These are phyloP conservation scores for Bonia amplexicaulis DNA, from an alignment of 176 grass and related monocot genomes.

Conservation along the genomic window DNA sequence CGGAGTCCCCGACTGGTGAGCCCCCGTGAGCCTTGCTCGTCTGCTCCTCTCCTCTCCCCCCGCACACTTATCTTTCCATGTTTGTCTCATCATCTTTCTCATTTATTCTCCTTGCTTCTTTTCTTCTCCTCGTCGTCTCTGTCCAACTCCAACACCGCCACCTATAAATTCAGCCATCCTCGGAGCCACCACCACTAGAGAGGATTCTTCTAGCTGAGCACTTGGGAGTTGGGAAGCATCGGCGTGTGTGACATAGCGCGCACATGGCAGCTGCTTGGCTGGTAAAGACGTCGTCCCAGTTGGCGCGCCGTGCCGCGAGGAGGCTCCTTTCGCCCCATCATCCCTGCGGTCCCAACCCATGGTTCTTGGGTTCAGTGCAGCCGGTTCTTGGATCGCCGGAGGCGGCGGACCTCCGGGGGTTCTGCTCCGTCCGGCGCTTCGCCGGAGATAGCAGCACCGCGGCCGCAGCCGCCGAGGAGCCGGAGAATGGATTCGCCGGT, in stretches of 20 bases:
- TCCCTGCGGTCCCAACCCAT: neutral
- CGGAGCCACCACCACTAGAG: neutral
- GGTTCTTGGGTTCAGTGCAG: neutral
- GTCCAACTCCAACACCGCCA: neutral
- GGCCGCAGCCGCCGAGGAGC: neutral
- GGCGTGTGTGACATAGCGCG: neutral
- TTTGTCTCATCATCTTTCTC: neutral
- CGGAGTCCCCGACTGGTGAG: neutral
- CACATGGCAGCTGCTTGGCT: neutral
- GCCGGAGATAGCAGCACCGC: conserved; percentile 11
- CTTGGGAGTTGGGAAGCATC: neutral
- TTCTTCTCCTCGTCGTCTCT: neutral
- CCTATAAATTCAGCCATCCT: neutral
- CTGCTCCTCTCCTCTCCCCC: conserved; percentile 10
- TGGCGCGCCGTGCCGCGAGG: conserved; percentile 20
- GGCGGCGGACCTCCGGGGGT: neutral
- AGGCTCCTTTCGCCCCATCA: neutral
- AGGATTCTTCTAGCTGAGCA: neutral
- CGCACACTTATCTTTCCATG: conserved; percentile 40
- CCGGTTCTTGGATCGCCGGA: neutral
- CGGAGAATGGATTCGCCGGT: conserved; percentile 11
- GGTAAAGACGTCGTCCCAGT: conserved; percentile 8
- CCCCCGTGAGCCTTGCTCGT: conserved; percentile 22
- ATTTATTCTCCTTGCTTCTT: neutral
- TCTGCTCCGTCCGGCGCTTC: conserved; percentile 43